These are phyloP conservation scores for Incumbomyces delicatus DNA, from an alignment of 2,329 filamentous ascomycete genomes.

Conservation along the genomic window DNA sequence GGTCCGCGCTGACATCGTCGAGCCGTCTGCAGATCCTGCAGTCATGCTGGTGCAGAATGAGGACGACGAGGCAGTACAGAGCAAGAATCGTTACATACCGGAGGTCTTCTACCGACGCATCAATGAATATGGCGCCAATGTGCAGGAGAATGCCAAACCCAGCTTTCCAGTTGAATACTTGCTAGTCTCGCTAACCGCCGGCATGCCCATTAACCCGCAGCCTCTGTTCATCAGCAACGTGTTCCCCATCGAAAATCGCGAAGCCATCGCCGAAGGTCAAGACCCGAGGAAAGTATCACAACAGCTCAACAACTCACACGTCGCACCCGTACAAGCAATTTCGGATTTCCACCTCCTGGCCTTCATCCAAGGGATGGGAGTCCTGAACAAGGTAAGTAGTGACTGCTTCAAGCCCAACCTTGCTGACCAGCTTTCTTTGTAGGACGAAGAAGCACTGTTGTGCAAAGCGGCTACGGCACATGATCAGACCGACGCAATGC, in stretches of 20 bases:
- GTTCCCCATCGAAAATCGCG: constrained; percentile 88
- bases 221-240: constrained; percentile 61
- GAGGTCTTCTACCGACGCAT: constrained; percentile 94
- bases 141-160: constrained; percentile 94
- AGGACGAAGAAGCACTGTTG: constrained; percentile 85
- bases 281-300: constrained; percentile 61
- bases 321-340: constrained; percentile 56
- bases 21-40: constrained; percentile 83
- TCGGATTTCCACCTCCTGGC: constrained; percentile 94
- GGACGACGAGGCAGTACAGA: constrained; percentile 62
- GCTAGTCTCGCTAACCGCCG: constrained; percentile 89
- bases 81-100: constrained; percentile 77
- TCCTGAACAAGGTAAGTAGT: constrained; percentile 68
- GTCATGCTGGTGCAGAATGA: constrained; percentile 93
- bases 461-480: constrained; percentile 75
- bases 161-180: constrained; percentile 95
- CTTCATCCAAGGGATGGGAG: constrained; percentile 70
- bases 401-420: background rate
- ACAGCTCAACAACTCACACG: constrained; percentile 58
- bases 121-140: constrained; percentile 93
- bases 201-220: constrained; percentile 73
- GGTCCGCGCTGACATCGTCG: constrained; percentile 88
- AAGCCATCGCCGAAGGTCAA: constrained; percentile 75
- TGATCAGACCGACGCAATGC: constrained; percentile 69
- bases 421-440: constrained; percentile 9